phyloP scores from a whole-genome alignment of 371 early-diverging fungal species.

The Apophysomyces trapeziformis region DNA sequence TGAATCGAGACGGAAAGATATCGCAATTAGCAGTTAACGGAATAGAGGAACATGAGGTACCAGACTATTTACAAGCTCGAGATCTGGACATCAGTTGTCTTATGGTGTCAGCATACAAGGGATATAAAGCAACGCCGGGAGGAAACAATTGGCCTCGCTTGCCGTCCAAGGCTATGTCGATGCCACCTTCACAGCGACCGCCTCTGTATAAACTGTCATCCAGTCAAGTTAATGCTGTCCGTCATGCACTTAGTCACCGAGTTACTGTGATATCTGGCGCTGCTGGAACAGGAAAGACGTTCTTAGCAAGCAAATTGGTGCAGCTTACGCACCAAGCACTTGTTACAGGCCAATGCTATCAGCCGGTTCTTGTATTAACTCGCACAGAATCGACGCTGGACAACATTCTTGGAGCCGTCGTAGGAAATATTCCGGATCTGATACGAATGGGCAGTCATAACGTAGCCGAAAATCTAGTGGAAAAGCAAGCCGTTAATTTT shows the following conservation, averaged over 20 bases:
- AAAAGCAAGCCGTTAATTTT: conserved; percentile 23
- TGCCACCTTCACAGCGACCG: conserved; percentile 17
- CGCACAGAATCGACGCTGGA: conserved; percentile 33
- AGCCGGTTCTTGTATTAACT: conserved; percentile 39
- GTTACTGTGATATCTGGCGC: conserved; percentile 41
- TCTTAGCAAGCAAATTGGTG: conserved; percentile 37
- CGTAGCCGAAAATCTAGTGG: conserved; percentile 11
- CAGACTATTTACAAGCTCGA: conserved; percentile 29
- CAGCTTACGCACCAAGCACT: conserved; percentile 34
- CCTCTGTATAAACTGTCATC: conserved; percentile 36
- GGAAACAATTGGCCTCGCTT: conserved; percentile 33
- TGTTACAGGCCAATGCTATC: conserved; percentile 28
- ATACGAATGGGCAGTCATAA: conserved; percentile 32
- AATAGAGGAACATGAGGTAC: conserved; percentile 19
- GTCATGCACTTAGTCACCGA: conserved; percentile 39
- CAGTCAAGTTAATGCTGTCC: conserved; percentile 38
- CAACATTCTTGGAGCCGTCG: conserved; percentile 22
- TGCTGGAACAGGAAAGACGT: conserved; percentile 50
- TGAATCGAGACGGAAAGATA: background rate
- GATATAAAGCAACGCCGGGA: conserved; percentile 15
- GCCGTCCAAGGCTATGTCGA: background rate
- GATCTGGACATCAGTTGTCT: conserved; percentile 39
- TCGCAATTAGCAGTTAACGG: background rate
- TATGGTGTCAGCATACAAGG: conserved; percentile 15
- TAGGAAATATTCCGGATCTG: conserved; percentile 24